Evolutionary conservation across 306 rosid species (phyloP), one percentile per base, ranked within the genome.

Genomic region (Psophocarpus tetragonolobus): DNA sequence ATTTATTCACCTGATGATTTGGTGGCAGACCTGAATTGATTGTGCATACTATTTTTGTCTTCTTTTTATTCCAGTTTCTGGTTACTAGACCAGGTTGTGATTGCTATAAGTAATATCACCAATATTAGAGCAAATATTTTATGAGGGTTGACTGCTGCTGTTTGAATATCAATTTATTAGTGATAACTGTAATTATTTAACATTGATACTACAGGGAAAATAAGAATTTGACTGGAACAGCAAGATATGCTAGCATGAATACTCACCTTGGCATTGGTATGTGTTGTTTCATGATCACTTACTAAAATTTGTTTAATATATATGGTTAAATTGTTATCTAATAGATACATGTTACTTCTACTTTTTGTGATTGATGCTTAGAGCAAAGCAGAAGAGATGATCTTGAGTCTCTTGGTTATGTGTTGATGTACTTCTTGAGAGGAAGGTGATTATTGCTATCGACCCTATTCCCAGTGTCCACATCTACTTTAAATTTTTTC

Each of bases 341-440:
- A 78, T 84, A 63, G 68, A 76, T 81, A 20, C 23, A 13, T 88
- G 53, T 77, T 15, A n/a, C 80, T 50, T 44, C 32, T 82, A 81
- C 26, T 42, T 88, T 67, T 79, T 86, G 76, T 79, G 30, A 81
- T 81, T 64, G 72, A 71, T 77, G 58, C 63, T 71, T 36, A 94
- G 98, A 94, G 87, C 98, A 91, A 88, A 94, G 98, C 85, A 91
- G 98, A 78, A 90, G 97, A 85, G 98, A 94, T 91, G 98, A 94
- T 82, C 89, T 94, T 20, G 98, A 94, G 85, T 94, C 98, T 78
- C 98, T 94, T 87, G 98, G 97, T 80, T 94, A 90, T 80, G 97
- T 94, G 75, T 90, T 94, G 50, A 91, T 91, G 97, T 94, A 94
- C 86, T 94, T 94, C 54, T 75, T 94, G 20, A 85, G 93, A 85